Evolutionary conservation across 2,329 filamentous ascomycete species (phyloP).

Genomic region (Beauveria scarabaeidicola): DNA sequence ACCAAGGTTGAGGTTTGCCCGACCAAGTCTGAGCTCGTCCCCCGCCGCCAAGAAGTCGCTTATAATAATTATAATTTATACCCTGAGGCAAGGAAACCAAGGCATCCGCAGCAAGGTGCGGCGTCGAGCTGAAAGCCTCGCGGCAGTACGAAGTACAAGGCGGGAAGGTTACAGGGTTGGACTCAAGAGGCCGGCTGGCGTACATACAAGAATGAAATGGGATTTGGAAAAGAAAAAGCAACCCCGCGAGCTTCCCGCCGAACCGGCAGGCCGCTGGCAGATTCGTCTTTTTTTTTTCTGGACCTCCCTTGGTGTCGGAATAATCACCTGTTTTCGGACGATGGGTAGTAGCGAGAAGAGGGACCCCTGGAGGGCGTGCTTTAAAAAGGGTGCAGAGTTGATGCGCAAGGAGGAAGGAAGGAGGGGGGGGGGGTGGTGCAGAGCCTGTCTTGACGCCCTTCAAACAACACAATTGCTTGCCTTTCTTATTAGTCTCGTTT

Average conservation of each 20-base stretch:
- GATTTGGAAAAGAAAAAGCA: background rate
- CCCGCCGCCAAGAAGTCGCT: background rate
- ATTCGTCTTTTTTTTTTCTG: background rate
- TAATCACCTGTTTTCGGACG: constrained; percentile 7
- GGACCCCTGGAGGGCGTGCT: constrained; percentile 4
- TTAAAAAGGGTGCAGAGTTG: background rate
- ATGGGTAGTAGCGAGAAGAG: constrained; percentile 5
- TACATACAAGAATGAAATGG: background rate
- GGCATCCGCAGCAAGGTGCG: background rate
- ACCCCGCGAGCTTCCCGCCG: background rate
- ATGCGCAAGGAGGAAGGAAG: background rate
- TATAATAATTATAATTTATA: too few species aligned
- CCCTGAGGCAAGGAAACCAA: background rate
- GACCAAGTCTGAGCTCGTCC: too few species aligned
- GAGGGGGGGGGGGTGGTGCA: background rate
- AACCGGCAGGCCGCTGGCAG: background rate
- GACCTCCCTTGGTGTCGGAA: constrained; percentile 3
- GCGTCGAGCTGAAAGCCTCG: constrained; percentile 5
- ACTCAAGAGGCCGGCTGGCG: background rate
- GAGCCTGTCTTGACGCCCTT: background rate
- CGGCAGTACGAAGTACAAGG: background rate
- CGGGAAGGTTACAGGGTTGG: too few species aligned
- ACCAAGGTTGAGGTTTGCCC: too few species aligned
- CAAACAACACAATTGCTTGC: background rate
- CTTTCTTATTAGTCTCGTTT: background rate